Base-by-base conservation (phyloP, 1,284 basidiomycete species). In the Cutaneotrichosporon sp. region DNA sequence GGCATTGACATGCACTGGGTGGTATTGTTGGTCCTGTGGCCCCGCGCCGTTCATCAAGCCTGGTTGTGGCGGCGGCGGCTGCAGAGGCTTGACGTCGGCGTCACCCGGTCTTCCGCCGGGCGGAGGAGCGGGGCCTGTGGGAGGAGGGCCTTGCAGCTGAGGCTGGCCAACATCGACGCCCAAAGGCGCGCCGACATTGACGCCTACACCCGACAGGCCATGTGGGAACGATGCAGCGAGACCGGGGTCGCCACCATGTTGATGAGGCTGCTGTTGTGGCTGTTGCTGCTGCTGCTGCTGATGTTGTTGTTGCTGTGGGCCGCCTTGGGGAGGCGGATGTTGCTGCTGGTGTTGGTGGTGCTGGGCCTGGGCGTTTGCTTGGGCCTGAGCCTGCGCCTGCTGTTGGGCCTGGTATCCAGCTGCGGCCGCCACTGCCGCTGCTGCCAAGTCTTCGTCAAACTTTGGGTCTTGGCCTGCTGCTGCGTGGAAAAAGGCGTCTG, bases 391-490 rank as follows among this genome's bases (percentile, higher is more conserved):
- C n/a, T 41, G 42, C 2, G 17, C 18, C 36, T 38, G 36, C n/a
- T 46, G 39, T 12, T 42, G 26, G 34, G 30, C 22, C 15, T 41
- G 47, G 22, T 49, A 39, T 8, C 26, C 47, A 1, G 52, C 50
- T 4, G 59, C 62, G 5, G 58, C 60, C 1, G 58, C 62, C 1
- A 56, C 57, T 2, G 57, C 57, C 0, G 51, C 57, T 2, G 54
- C 54, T 4, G 57, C 54, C 20, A 59, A 42, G 17, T 59, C 57
- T 41, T 55, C 50, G 26, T 59, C 57, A 49, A 59, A 59, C 51
- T 59, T 59, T 40, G 44, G 46, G 18, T 54, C 52, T n/a, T 57
- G 43, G 4, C 18, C 49, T 10, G 41, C 35, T 17, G 26, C 20
- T 1, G 39, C 41, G 12, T 33, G 35, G 51, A 60, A 60, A 41